Evolutionary conservation across 495 filamentous ascomycete species (phyloP), one percentile per base, ranked within the genome.

Genomic region (Neurospora sp.): DNA sequence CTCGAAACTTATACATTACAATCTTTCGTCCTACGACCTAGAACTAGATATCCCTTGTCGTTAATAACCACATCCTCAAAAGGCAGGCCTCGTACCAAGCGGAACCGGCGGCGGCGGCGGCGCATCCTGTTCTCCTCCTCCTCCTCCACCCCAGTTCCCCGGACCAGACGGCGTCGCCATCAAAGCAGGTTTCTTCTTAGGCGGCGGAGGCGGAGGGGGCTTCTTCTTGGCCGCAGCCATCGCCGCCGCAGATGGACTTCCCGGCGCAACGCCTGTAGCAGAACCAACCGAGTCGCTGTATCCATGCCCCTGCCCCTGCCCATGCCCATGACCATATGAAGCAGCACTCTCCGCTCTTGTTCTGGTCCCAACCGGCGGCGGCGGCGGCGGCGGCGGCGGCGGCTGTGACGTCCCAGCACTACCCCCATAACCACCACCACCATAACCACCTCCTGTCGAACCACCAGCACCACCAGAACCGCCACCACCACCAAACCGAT

Each of bases 131-230:
- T 71, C n/a, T n/a, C n/a, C n/a, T n/a, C n/a, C n/a, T n/a, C n/a
- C n/a, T n/a, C n/a, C n/a, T n/a, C n/a, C n/a, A n/a, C n/a, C n/a
- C n/a, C n/a, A n/a, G n/a, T n/a, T n/a, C n/a, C n/a, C n/a, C n/a
- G n/a, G n/a, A n/a, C n/a, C n/a, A n/a, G n/a, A n/a, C n/a, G n/a
- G n/a, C n/a, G n/a, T n/a, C n/a, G n/a, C n/a, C n/a, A n/a, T n/a
- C 42, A 77, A 73, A 27, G 62, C 69, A 39, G 74, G 39, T 66
- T 78, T 79, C 75, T 80, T 82, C 70, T 79, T 81, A 11, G 89
- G 87, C n/a, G 90, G 90, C 4, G 90, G 91, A 3, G 92, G 89
- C 35, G 88, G 91, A 5, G 92, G 91, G 9, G 90, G 86, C 75
- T 90, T 92, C 82, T 90, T 92, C 77, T 84, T 87, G 38, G 74